phyloP scores from a whole-genome alignment of 2,329 filamentous ascomycete genomes.

The Neophaeococcomyces mojaviensis region DNA sequence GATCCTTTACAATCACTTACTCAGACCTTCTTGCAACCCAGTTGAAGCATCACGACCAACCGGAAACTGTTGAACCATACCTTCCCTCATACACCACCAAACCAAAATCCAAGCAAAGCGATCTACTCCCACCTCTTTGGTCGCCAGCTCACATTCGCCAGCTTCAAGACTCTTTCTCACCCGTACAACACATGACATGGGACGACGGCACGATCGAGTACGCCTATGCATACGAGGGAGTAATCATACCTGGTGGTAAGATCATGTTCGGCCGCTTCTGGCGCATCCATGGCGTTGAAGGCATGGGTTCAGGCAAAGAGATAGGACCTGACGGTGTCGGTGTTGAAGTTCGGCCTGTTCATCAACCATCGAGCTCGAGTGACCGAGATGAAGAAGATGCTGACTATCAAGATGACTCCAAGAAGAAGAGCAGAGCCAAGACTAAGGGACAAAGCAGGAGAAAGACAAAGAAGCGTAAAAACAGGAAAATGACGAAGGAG shows the following conservation, averaged over 20 bases:
- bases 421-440: neutral
- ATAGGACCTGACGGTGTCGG: slow-evolving; percentile 9
- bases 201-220: slow-evolving; percentile 25
- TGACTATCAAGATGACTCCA: slow-evolving; percentile 5
- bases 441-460: slow-evolving; percentile 1
- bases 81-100: neutral
- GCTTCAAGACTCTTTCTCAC: slow-evolving; percentile 18
- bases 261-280: slow-evolving; percentile 47
- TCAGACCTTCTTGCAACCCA: neutral
- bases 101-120: neutral
- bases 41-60: too few species aligned
- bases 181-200: slow-evolving; percentile 16
- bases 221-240: slow-evolving; percentile 41
- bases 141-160: slow-evolving; percentile 11
- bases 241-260: slow-evolving; percentile 39
- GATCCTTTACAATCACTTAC: slow-evolving; percentile 1
- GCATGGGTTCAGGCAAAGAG: slow-evolving; percentile 13
- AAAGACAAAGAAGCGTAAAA: slow-evolving; percentile 7
- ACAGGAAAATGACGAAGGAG: slow-evolving; percentile 1
- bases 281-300: slow-evolving; percentile 22
- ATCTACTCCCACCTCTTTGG: neutral
- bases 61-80: too few species aligned
- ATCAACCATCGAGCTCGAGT: too few species aligned
- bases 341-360: slow-evolving; percentile 8
- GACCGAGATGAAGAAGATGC: too few species aligned